Conservation (phyloP, 768 basidiomycete species). For the Rhodotorula diobovata region DNA sequence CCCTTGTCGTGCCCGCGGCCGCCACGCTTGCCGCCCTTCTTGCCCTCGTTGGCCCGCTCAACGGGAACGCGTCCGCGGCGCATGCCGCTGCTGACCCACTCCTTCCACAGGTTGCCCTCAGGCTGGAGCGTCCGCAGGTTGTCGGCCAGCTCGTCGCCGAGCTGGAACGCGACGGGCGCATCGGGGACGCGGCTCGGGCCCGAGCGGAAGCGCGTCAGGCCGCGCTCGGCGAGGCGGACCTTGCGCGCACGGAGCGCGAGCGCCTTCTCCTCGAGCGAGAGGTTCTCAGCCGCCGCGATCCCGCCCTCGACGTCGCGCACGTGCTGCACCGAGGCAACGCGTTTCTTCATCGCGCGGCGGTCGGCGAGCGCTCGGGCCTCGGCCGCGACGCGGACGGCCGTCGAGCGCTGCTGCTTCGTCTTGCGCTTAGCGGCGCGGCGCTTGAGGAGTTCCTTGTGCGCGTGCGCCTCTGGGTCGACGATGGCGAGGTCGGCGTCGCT, state of each 20-base stretch:
- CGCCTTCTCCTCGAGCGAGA: slow-evolving; percentile 39
- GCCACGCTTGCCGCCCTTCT: slow-evolving; percentile 38
- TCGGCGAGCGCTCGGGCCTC: slow-evolving; percentile 21
- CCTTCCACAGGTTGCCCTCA: slow-evolving; percentile 43
- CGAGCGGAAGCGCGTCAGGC: slow-evolving; percentile 39
- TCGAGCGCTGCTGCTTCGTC: slow-evolving; percentile 37
- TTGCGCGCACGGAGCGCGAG: slow-evolving; percentile 28
- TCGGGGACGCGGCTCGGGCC: slow-evolving; percentile 40
- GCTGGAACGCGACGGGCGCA: slow-evolving; percentile 37
- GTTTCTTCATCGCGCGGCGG: slow-evolving; percentile 35
- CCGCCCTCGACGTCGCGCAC: slow-evolving; percentile 49
- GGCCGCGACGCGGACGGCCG: slow-evolving; percentile 22
- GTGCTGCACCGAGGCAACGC: slow-evolving; percentile 36
- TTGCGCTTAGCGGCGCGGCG: slow-evolving; percentile 31
- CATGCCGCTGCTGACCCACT: slow-evolving; percentile 42
- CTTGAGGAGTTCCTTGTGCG: slow-evolving; percentile 25
- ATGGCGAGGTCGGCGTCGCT: slow-evolving; percentile 6
- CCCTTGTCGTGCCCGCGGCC: slow-evolving; percentile 38
- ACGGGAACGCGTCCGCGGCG: slow-evolving; percentile 36
- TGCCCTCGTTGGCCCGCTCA: slow-evolving; percentile 36
- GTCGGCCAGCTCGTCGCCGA: slow-evolving; percentile 42
- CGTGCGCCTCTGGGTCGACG: slow-evolving; percentile 24
- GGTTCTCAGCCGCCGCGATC: slow-evolving; percentile 35
- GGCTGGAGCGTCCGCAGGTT: slow-evolving; percentile 40
- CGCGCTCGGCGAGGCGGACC: slow-evolving; percentile 30